Conservation (phyloP, 1,139 yeast genomes). For the Magnusiomyces fungicola region DNA sequence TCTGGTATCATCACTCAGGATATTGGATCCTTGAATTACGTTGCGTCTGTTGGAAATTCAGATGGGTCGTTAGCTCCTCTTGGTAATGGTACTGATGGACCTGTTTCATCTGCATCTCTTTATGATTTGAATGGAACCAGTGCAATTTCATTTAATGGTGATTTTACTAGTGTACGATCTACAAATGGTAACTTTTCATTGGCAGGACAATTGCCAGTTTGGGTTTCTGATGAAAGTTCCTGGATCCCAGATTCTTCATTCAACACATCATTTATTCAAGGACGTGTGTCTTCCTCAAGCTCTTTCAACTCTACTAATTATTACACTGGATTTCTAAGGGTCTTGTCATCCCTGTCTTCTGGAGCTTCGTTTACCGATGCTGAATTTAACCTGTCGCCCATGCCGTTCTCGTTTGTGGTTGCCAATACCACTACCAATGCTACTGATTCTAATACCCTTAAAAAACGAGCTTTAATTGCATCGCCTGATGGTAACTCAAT, state of each 20-base stretch:
- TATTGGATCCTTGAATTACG: neutral
- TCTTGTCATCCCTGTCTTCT: conserved; percentile 21
- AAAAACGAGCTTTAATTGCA: conserved; percentile 7
- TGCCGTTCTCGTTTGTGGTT: conserved; percentile 33
- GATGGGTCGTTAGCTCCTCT: conserved; percentile 22
- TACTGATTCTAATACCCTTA: conserved; percentile 11
- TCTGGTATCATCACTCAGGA: neutral
- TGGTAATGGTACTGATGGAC: conserved; percentile 27
- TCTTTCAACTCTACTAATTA: conserved; percentile 14
- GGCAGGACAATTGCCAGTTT: conserved; percentile 22
- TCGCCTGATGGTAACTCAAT: conserved; percentile 19
- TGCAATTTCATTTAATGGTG: conserved; percentile 34
- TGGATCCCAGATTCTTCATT: conserved; percentile 25
- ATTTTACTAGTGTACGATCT: conserved; percentile 21
- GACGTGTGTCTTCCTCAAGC: conserved; percentile 19
- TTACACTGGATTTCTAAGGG: conserved; percentile 24
- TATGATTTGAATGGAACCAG: conserved; percentile 30
- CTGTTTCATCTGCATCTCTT: conserved; percentile 23
- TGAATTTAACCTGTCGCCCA: conserved; percentile 22
- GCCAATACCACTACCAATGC: conserved; percentile 9
- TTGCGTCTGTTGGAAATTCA: conserved; percentile 27
- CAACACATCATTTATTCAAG: conserved; percentile 18
- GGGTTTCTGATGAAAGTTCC: conserved; percentile 22
- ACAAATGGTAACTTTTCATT: conserved; percentile 5
- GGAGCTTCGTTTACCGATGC: conserved; percentile 25